Base-by-base conservation (phyloP, 2,329 filamentous ascomycete species). In the Colletotrichum ledebouriae region DNA sequence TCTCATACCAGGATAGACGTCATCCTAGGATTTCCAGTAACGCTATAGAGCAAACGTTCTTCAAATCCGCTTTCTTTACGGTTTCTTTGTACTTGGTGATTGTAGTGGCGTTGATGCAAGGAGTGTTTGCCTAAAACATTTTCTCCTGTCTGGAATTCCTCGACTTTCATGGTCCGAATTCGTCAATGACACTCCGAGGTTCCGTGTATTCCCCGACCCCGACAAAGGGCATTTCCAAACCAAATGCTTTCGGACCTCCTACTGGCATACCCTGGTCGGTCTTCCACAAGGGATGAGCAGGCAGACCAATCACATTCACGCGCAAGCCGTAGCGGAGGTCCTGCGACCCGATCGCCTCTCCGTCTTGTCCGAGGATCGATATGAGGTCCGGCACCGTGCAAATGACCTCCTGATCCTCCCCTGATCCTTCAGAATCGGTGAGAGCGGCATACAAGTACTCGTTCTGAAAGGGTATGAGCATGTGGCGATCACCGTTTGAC, bases 231-330 rank as follows among this genome's bases (percentile, higher is more conserved):
- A 77, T 77, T 46, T 77, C 73, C 11, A 78, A 39, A 3, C 76
- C 77, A 57, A 80, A 80, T 0, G 75, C 77, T n/a, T 75, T 73
- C 0, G 78, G 78, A 0, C 78, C 78, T 1, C 78, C 78, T 1
- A 79, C 72, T 22, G 75, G 75, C 61, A 80, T 74, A 0, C 75
- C 79, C 58, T 73, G 72, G 3, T 76, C 75, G 1, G 76, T 79
- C 72, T 77, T 84, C 85, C 85, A 87, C 11, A 85, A 71, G 0
- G 84, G 83, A 65, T 85, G 83, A 1, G 83, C 81, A 2, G 83
- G 78, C 37, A 87, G 75, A 0, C 79, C 85, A 66, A 87, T 82
- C 0, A 87, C 84, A 37, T 75, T 82, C 0, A 87, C 85, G 4
- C 80, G 76, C 3, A 87, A 71, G 0, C 85, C 85, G 61, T 86